phyloP scores from a whole-genome alignment of 148 eudicot species.

The Salicornia ramosissima region DNA sequence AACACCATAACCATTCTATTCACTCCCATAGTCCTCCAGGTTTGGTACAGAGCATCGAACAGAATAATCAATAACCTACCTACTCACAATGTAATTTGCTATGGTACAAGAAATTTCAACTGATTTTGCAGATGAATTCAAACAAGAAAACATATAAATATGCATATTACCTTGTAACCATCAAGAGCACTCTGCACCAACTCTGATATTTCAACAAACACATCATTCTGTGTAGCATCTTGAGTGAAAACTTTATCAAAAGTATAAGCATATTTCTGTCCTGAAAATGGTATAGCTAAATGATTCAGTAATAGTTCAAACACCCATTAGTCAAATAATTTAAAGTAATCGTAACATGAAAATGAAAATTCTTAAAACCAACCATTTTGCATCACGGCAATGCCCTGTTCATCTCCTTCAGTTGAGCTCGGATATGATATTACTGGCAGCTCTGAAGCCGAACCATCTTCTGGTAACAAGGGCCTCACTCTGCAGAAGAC shows the following conservation, averaged over 20 bases:
- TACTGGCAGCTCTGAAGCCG: constrained; percentile 37
- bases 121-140: neutral
- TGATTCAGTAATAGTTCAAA: neutral
- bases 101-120: neutral
- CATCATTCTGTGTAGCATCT: constrained; percentile 59
- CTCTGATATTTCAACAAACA: constrained; percentile 70
- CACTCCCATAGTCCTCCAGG: neutral
- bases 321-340: neutral
- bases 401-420: constrained; percentile 56
- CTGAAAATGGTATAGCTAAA: constrained; percentile 26
- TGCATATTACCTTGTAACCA: constrained; percentile 61
- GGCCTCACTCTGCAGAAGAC: constrained; percentile 83
- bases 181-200: constrained; percentile 82
- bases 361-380: neutral
- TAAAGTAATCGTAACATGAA: neutral
- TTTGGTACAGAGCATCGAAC: neutral
- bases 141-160: neutral
- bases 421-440: constrained; percentile 46
- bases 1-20: neutral
- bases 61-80: neutral
- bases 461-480: constrained; percentile 55
- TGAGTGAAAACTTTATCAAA: constrained; percentile 66
- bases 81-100: too few species aligned
- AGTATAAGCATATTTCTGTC: constrained; percentile 53
- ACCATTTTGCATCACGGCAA: constrained; percentile 63